Base-by-base conservation (phyloP, 768 basidiomycete species). In the Mrakia blollopis region DNA sequence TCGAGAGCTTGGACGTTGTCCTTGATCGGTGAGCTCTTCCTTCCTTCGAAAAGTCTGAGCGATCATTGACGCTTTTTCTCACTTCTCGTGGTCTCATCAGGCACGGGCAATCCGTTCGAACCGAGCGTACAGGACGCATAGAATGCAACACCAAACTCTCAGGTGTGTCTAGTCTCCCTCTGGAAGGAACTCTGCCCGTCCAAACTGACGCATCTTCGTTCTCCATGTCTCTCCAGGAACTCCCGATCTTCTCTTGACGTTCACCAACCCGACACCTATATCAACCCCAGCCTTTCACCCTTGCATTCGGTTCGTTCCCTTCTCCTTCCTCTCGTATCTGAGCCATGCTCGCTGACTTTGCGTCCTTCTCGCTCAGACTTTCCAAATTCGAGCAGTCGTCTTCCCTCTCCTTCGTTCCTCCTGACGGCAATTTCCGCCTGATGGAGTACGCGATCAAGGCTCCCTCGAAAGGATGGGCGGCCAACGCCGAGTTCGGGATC, bases 231-330 rank as follows among this genome's bases (percentile, higher is more conserved):
- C 47, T 47, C 76, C 82, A 90, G 94, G 94, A 63, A 94, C 90
- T 62, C 95, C 95, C n/a, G 95, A 97, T 81, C 87, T 95, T 73
- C 85, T 89, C 2, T 83, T 96, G 76, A 89, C 87, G 21, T 92
- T 96, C 82, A 86, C 88, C 10, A 93, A 92, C 82, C 87, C 92
- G 0, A 88, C 88, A 80, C 87, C 89, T 41, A 85, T 94, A 80
- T 86, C 85, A 2, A 92, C 95, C 80, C 91, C 90, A 79, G 89
- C 92, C 2, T 96, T 98, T 83, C 96, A 98, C 82, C 89, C 94
- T 41, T 97, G 94, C 82, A 90, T 98, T 75, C 88, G 95, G 93
- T 93, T 82, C 16, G 54, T 50, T 4, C 18, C 21, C 18, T 14
- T 30, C 28, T 39, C 6, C 3, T 32, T 74, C 67, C 63, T 70